These are phyloP conservation scores for Ligustrum vulgare DNA, from an alignment of 257 asterid species.

Conservation along the genomic window DNA sequence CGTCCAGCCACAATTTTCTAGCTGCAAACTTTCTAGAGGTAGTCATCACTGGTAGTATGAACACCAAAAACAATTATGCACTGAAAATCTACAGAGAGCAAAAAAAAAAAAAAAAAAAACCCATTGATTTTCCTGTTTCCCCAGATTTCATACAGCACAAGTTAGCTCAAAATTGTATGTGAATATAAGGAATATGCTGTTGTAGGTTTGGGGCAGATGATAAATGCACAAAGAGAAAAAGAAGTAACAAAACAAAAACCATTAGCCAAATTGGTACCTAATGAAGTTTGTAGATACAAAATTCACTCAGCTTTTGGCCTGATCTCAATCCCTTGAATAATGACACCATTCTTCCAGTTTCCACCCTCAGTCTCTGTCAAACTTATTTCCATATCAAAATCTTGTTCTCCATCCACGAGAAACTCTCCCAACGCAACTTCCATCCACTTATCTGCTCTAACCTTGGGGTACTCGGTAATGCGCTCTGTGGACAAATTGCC, in stretches of 20 bases:
- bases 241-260: background rate
- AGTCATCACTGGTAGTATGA: too few species aligned
- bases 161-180: background rate
- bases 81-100: too few species aligned
- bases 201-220: background rate
- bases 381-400: constrained; percentile 49
- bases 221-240: background rate
- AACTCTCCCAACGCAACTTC: constrained; percentile 82
- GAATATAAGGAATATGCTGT: background rate
- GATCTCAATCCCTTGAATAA: constrained; percentile 81
- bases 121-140: background rate
- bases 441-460: constrained; percentile 72
- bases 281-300: background rate
- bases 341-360: constrained; percentile 71
- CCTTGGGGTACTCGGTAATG: constrained; percentile 31
- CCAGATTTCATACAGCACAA: background rate
- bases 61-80: too few species aligned
- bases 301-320: constrained; percentile 47
- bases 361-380: constrained; percentile 54
- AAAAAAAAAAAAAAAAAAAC: too few species aligned
- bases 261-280: background rate
- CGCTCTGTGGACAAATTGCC: constrained; percentile 6
- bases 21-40: too few species aligned
- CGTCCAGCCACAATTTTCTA: too few species aligned
- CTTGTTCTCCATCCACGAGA: constrained; percentile 44